Evolutionary conservation across 345 rosid genomes (phyloP), one percentile per base, ranked within the genome.

Genomic region (Lepidium africanum): DNA sequence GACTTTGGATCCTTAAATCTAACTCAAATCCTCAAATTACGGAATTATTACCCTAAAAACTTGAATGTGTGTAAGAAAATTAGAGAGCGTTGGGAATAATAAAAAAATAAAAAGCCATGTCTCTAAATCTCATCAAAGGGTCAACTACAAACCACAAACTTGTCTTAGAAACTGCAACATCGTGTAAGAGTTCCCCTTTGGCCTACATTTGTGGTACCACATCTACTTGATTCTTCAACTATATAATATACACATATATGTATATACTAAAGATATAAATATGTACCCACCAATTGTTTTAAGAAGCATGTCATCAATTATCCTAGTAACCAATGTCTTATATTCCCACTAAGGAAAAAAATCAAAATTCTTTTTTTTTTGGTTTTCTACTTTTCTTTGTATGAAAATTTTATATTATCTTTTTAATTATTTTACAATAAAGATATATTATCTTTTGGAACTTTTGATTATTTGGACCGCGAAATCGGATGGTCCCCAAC

Each of bases 131-230:
- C 21, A 67, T 59, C 77, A 36, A 67, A 67, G 73, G 73, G 73
- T 59, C 73, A 67, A 74, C 7, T 59, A 33, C 64, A 73, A 40
- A 48, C 52, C 39, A 43, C 10, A 43, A 42, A 67, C 63, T 60
- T 74, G 77, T 74, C 77, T 37, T 51, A 65, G 63, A 45, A 67
- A 67, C 60, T 60, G 63, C 77, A 39, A 74, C 77, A 74, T 74
- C 49, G 68, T 74, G 77, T 67, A 67, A 60, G 77, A 74, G 72
- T 74, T 74, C 77, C 77, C 67, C 63, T 67, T 67, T 67, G 68
- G 77, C 77, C 73, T 67, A 74, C 77, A 74, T 59, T 56, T 67
- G 77, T 74, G 77, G 77, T 74, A 74, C 73, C 77, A 73, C 72
- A 73, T 66, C 72, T 73, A 59, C 68, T 52, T 74, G 57, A 59